Evolutionary conservation across 2,329 filamentous ascomycete species (phyloP).

Genomic region (Pseudocercospora musae): DNA sequence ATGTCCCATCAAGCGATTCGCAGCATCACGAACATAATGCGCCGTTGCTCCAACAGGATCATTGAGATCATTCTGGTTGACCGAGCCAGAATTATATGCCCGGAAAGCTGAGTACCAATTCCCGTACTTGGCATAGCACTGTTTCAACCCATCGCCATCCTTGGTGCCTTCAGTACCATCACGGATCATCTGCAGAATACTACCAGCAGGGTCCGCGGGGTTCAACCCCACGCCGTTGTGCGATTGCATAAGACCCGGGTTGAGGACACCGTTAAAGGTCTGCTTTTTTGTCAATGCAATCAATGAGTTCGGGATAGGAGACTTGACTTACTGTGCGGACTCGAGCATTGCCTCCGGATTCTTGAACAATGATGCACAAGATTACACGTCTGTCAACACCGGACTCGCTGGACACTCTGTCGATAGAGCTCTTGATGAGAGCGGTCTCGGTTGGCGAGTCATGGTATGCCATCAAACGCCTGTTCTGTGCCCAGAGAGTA

Average conservation of each 20-base stretch:
- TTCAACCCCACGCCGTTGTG: slow-evolving; percentile 38
- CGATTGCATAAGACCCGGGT: slow-evolving; percentile 49
- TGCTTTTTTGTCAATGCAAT: background rate
- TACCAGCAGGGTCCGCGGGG: slow-evolving; percentile 25
- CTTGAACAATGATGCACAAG: slow-evolving; percentile 9
- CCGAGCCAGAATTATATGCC: slow-evolving; percentile 39
- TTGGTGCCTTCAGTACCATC: slow-evolving; percentile 45
- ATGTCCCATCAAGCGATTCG: slow-evolving; percentile 45
- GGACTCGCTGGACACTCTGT: slow-evolving; percentile 2
- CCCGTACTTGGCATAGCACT: slow-evolving; percentile 35
- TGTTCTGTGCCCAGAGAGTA: slow-evolving; percentile 7
- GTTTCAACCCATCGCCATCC: slow-evolving; percentile 43
- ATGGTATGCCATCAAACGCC: slow-evolving; percentile 1
- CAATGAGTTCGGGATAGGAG: no score
- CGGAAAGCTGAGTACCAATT: slow-evolving; percentile 44
- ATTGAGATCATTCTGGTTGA: slow-evolving; percentile 5
- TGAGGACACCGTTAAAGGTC: slow-evolving; percentile 34
- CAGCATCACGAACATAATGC: slow-evolving; percentile 53
- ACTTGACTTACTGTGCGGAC: slow-evolving; percentile 3
- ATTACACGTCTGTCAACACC: slow-evolving; percentile 4
- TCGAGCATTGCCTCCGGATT: slow-evolving; percentile 7
- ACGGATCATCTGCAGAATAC: slow-evolving; percentile 35
- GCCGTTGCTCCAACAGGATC: slow-evolving; percentile 49
- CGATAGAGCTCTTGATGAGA: background rate
- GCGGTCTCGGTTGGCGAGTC: slow-evolving; percentile 1